A percentile compares a stretch with the other conserved stretches of the same genome.
phyloP scores from a whole-genome alignment of 2,329 filamentous ascomycete species.

The Colletotrichum karsti region DNA sequence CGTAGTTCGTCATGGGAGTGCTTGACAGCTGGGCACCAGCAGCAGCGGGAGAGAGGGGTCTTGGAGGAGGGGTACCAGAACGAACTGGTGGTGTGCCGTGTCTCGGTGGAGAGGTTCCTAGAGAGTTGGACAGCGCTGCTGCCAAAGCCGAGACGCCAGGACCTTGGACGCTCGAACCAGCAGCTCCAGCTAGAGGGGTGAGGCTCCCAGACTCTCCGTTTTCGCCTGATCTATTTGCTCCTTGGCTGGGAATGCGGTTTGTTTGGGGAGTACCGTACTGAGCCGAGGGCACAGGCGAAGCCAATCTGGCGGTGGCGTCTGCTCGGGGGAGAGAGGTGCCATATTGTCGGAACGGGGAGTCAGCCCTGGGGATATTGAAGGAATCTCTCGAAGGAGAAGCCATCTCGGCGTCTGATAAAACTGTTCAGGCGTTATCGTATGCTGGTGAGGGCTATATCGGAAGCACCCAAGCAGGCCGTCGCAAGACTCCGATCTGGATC shows the following conservation, averaged over 20 bases:
- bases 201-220: conserved; percentile 58
- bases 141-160: conserved; percentile 90
- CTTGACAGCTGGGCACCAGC: conserved; percentile 53
- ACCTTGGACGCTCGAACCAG: conserved; percentile 71
- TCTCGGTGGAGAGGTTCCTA: conserved; percentile 74
- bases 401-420: conserved; percentile 36
- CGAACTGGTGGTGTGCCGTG: conserved; percentile 72
- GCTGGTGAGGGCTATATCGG: conserved; percentile 1
- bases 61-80: conserved; percentile 62
- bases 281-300: conserved; percentile 60
- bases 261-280: conserved; percentile 46
- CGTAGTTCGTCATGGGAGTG: conserved; percentile 76
- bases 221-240: conserved; percentile 24
- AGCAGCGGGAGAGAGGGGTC: conserved; percentile 50
- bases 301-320: conserved; percentile 68
- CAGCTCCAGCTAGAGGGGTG: conserved; percentile 71
- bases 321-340: conserved; percentile 59
- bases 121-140: conserved; percentile 81
- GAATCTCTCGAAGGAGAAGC: conserved; percentile 47
- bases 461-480: conserved; percentile 20
- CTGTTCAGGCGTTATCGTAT: conserved; percentile 6
- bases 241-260: conserved; percentile 54
- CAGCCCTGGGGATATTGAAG: conserved; percentile 41
- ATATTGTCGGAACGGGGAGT: conserved; percentile 48
- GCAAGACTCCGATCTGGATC: conserved; percentile 22